phyloP scores from a whole-genome alignment of 306 rosid genomes.

The Vigna reflexopilosa region DNA sequence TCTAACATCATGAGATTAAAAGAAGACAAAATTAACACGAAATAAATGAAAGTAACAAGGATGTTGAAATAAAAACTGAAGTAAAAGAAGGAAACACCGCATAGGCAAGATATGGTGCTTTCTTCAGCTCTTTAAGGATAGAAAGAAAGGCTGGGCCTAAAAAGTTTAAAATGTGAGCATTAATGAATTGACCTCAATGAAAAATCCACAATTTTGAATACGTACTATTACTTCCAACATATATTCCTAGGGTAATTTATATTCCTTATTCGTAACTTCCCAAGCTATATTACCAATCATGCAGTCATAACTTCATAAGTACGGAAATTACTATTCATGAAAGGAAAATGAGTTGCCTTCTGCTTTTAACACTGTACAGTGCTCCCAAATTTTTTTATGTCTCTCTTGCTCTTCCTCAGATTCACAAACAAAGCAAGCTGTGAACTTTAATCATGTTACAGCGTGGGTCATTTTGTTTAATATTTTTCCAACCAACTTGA shows the following conservation, averaged over 20 bases:
- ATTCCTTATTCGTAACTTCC: not conserved
- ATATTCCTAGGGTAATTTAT: not conserved
- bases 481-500: conserved; percentile 10
- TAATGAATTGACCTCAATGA: conserved; percentile 30
- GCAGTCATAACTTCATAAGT: not conserved
- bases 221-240: conserved; percentile 7
- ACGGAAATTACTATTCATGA: not conserved
- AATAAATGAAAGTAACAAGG: conserved; percentile 25
- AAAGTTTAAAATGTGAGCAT: conserved; percentile 27
- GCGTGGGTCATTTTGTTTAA: conserved; percentile 10
- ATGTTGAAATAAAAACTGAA: conserved; percentile 33
- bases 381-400: conserved; percentile 1
- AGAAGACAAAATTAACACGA: conserved; percentile 6
- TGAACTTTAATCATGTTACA: conserved; percentile 16
- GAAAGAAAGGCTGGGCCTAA: conserved; percentile 21
- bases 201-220: conserved; percentile 28
- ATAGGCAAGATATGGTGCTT: conserved; percentile 18
- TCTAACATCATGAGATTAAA: conserved; percentile 25
- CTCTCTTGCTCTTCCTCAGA: conserved; percentile 20
- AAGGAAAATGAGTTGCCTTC: conserved; percentile 25
- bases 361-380: conserved; percentile 14
- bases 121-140: conserved; percentile 24
- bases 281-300: not conserved
- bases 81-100: conserved; percentile 19
- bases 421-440: not conserved